Evolutionary conservation across 2,329 filamentous ascomycete species (phyloP), one percentile per base, ranked within the genome.

Genomic region (Pseudogymnoascus sp.): DNA sequence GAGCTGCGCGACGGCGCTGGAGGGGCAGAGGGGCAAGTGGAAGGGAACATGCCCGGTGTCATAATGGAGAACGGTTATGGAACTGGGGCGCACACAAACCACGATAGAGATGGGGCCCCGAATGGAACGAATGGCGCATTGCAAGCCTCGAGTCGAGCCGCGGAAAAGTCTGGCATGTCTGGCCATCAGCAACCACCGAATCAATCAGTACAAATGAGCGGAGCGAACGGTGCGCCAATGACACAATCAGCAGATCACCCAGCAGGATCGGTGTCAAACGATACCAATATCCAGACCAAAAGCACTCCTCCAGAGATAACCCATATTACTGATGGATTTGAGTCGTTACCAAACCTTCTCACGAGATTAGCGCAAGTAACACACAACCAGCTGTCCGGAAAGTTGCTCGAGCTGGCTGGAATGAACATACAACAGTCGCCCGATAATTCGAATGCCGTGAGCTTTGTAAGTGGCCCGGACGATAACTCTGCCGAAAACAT

Each of bases 331-430:
- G 79, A 87, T 64, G 87, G 86, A 36, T 96, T 92, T 73, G 82
- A 93, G 63, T 87, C 91, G 3, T 81, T 97, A 18, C 86, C 87
- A 4, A 83, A 83, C 12, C 78, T 99, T 54, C 81, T 97, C 62
- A 84, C 86, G 67, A 86, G 95, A 68, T 83, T 95, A 39, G 88
- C 90, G 36, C 92, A 97, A 75, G 86, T 88, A 71, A 91, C 90
- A 60, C 93, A 93, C 75, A 91, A 90, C 72, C 85, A 88, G 63
- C 80, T 97, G 34, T 81, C 85, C 60, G 86, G 89, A 7, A 81
- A 88, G 66, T 82, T 97, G 47, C 77, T 81, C 39, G 84, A 87
- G 65, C 78, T 97, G 75, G 85, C 88, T 31, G 83, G 86, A 64
- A 85, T 90, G 72, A 85, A 87, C 26, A 71, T 87, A 16, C 81